phyloP scores from a whole-genome alignment of 768 basidiomycete species.

The Strobilomyces echinocephalus region DNA sequence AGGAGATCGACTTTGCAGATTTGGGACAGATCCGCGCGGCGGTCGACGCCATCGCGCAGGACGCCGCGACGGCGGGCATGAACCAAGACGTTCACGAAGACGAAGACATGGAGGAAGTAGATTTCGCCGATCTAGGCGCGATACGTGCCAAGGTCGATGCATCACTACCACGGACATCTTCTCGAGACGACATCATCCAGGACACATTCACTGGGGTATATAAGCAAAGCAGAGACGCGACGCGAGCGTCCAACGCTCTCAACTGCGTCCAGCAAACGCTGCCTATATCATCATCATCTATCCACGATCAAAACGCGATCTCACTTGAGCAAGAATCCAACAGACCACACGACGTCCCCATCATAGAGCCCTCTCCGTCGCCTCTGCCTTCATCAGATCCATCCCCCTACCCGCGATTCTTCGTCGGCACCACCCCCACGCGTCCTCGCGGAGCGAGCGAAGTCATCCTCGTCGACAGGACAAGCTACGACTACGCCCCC shows the following conservation, averaged over 20 bases:
- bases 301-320: neutral
- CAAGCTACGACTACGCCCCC: slow-evolving; percentile 7
- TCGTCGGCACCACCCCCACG: slow-evolving; percentile 40
- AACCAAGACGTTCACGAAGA: slow-evolving; percentile 8
- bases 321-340: neutral
- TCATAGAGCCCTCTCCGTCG: neutral
- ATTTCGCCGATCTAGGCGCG: slow-evolving; percentile 45
- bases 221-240: slow-evolving; percentile 11
- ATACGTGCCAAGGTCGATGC: slow-evolving; percentile 20
- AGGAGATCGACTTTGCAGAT: slow-evolving; percentile 67
- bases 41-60: slow-evolving; percentile 31
- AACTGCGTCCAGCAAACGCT: neutral
- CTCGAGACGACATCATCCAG: slow-evolving; percentile 23
- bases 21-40: slow-evolving; percentile 42
- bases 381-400: neutral
- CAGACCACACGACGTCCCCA: neutral
- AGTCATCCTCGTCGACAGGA: slow-evolving; percentile 20
- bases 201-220: slow-evolving; percentile 39
- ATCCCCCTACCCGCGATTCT: slow-evolving; percentile 21
- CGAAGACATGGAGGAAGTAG: slow-evolving; percentile 40
- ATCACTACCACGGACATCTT: neutral
- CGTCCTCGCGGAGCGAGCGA: slow-evolving; percentile 13
- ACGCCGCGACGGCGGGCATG: neutral
- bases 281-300: neutral
- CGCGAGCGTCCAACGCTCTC: neutral